Conservation (phyloP, 768 basidiomycete species). For the Tulasnella sp. region DNA sequence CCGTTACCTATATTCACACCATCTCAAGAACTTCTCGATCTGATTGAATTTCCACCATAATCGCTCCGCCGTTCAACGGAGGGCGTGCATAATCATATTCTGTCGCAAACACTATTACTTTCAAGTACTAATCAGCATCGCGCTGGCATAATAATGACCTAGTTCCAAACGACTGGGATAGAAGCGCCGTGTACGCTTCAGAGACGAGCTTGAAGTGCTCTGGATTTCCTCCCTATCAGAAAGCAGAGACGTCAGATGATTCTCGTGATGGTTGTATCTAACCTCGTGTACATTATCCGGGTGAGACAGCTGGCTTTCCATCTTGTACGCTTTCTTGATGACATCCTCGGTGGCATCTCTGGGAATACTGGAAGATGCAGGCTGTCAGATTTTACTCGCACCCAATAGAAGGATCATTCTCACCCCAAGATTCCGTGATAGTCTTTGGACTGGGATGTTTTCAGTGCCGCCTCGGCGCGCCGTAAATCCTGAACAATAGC, state of each 20-base stretch:
- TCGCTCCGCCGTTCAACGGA: too few relatives aligned
- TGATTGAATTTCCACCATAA: not conserved
- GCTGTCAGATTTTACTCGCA: not conserved
- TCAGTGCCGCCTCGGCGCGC: conserved; percentile 72
- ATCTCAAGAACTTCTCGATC: conserved; percentile 5
- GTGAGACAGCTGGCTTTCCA: conserved; percentile 48
- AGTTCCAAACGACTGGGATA: too few relatives aligned
- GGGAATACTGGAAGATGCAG: conserved; percentile 31
- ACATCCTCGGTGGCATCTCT: conserved; percentile 56
- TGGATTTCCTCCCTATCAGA: too few relatives aligned
- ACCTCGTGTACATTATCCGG: conserved; percentile 50
- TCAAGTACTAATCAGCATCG: too few relatives aligned
- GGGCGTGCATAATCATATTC: too few relatives aligned
- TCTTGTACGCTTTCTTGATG: conserved; percentile 85
- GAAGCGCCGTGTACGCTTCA: too few relatives aligned
- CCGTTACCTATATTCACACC: conserved; percentile 62
- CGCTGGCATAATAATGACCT: too few relatives aligned
- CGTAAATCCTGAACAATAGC: conserved; percentile 43
- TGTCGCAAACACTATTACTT: too few relatives aligned
- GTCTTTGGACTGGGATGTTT: conserved; percentile 83
- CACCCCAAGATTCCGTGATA: conserved; percentile 67
- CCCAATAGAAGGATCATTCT: not conserved
- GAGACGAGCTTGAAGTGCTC: too few relatives aligned
- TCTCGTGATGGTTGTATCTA: too few relatives aligned
- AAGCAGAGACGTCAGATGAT: too few relatives aligned